These are phyloP conservation scores for Talaromyces sp. DNA, from an alignment of 2,329 filamentous ascomycete genomes.

Conservation along the genomic window DNA sequence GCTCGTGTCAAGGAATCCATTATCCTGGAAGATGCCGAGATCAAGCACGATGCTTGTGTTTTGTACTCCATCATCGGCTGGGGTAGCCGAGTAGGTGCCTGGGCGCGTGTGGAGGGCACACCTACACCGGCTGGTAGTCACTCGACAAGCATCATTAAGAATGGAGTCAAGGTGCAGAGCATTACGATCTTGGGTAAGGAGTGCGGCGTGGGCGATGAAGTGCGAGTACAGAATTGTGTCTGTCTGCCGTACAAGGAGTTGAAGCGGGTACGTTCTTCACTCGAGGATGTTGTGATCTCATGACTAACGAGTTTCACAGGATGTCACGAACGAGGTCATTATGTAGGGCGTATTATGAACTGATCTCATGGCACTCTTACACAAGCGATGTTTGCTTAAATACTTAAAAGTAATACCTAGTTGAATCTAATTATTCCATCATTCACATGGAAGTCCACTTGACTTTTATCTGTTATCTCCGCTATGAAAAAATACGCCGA, in stretches of 20 bases:
- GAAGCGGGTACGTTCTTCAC: conserved; percentile 71
- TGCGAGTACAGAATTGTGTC: conserved; percentile 95
- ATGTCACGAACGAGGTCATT: conserved; percentile 63
- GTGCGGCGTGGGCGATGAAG: conserved; percentile 87
- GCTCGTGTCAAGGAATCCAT: conserved; percentile 93
- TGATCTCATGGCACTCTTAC: background rate
- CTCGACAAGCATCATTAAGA: conserved; percentile 92
- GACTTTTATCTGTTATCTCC: background rate
- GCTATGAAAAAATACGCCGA: background rate
- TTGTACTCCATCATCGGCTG: conserved; percentile 96
- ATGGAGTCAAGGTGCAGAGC: conserved; percentile 96
- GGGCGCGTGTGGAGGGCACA: conserved; percentile 95
- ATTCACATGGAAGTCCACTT: background rate
- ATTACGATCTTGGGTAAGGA: conserved; percentile 98
- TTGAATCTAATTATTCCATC: background rate
- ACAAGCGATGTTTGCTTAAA: background rate
- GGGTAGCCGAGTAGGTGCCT: conserved; percentile 94
- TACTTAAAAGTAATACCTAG: conserved; percentile 2
- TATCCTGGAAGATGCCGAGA: conserved; percentile 88
- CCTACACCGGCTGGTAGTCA: conserved; percentile 84
- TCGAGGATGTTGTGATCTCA: background rate
- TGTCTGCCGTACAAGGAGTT: conserved; percentile 97
- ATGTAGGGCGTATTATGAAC: conserved; percentile 58
- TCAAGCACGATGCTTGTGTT: conserved; percentile 95
- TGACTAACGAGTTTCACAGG: conserved; percentile 31